Evolutionary conservation across 805 yeast species (phyloP).

Genomic region (Saturnispora bothae): DNA sequence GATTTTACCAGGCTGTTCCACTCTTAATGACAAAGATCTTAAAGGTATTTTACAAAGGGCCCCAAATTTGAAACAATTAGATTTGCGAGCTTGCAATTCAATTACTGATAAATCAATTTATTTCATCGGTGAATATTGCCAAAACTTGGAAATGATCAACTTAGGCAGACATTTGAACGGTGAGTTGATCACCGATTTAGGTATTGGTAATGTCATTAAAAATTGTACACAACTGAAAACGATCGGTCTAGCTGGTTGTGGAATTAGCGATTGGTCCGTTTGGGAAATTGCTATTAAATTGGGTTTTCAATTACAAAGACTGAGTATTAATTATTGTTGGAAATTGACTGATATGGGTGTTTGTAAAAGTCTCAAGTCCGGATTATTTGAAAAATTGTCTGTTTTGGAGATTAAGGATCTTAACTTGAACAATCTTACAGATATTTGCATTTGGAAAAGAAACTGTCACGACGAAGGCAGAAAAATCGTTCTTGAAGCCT

Average conservation of each 20-base stretch:
- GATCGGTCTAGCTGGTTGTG: constrained; percentile 83
- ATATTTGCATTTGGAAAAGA: constrained; percentile 59
- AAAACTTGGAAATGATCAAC: constrained; percentile 47
- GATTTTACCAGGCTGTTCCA: constrained; percentile 61
- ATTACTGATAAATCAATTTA: constrained; percentile 70
- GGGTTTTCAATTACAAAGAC: constrained; percentile 39
- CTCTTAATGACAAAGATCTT: constrained; percentile 51
- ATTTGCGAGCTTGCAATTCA: constrained; percentile 73
- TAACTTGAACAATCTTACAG: constrained; percentile 45
- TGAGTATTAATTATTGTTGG: constrained; percentile 68
- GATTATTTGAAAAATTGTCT: constrained; percentile 46
- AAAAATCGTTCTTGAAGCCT: constrained; percentile 59
- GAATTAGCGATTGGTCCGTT: constrained; percentile 60
- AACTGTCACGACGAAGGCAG: constrained; percentile 34
- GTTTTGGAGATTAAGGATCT: constrained; percentile 73
- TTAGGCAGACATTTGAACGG: constrained; percentile 72
- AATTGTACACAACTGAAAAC: constrained; percentile 49
- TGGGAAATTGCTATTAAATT: constrained; percentile 66
- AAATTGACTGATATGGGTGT: constrained; percentile 24
- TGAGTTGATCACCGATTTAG: constrained; percentile 56
- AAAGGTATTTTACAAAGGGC: constrained; percentile 41
- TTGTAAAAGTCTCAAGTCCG: constrained; percentile 27
- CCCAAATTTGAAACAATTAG: constrained; percentile 53
- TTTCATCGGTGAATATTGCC: constrained; percentile 53
- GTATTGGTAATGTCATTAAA: constrained; percentile 46